Base-by-base conservation (phyloP, 2,329 filamentous ascomycete genomes). In the Apiospora aurea region DNA sequence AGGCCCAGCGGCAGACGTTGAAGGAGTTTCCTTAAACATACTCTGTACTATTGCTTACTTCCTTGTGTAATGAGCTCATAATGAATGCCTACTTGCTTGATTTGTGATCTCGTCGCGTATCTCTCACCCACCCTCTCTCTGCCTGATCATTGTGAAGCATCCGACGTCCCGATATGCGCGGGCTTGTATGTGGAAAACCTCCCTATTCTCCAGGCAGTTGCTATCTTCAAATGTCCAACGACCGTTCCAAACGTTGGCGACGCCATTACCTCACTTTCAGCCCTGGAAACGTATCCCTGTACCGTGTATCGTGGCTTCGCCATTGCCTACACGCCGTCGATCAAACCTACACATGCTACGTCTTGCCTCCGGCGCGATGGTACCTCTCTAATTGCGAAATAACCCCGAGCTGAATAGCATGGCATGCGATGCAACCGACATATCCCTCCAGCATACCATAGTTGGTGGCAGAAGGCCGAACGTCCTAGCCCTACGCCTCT, bases 1-100 rank as follows among this genome's bases (percentile, higher is more conserved):
- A 76, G 29, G 79, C 79, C 4, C 80, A 80, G 79, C 78, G 79
- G 38, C 79, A 80, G 74, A 69, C 68, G 68, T 44, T 69, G 68
- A 44, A 69, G 6, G 68, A 69, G 47, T 69, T 69, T 18, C 57
- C 57, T n/a, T 64, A 41, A n/a, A n/a, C 46, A 49, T 11, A 49
- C 18, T n/a, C 8, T 3, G 10, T 21, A 21, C 44, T 21, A 43
- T 43, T 43, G 13, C 29, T 10, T 7, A 61, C 29, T 61, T 38
- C 2, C 34, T 38, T 38, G 5, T 11, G 34, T 61, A 38, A 41
- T 18, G 38, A 18, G 29, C 34, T 51, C 21, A 41, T n/a, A 38
- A 38, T 41, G 57, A 64, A 61, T 61, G n/a, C 49, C 34, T 38
- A 38, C 49, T 24, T 26, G n/a, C 21, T n/a, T n/a, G 46, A 11